Evolutionary conservation across 129 eudicot genomes (phyloP).

Genomic region (Calendula officinalis): DNA sequence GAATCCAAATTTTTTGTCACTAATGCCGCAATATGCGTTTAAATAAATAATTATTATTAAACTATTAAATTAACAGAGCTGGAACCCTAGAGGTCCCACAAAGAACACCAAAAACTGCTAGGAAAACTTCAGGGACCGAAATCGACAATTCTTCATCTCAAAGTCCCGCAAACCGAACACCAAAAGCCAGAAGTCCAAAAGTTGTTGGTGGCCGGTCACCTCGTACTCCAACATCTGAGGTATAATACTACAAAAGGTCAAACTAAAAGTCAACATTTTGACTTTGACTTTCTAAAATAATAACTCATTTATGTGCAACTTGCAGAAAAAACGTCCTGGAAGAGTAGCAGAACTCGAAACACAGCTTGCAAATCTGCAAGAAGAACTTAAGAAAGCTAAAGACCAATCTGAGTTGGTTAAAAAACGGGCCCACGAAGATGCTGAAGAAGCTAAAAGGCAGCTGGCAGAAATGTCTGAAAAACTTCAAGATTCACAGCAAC

Average conservation of each 20-base stretch:
- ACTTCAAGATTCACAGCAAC: constrained; percentile 71
- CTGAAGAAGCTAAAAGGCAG: constrained; percentile 75
- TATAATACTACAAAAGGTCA: constrained; percentile 16
- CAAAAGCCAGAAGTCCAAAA: constrained; percentile 61
- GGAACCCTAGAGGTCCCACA: constrained; percentile 58
- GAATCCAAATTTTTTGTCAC: background rate
- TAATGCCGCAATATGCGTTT: no score
- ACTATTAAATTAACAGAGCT: constrained; percentile 13
- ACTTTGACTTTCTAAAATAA: background rate
- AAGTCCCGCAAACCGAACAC: constrained; percentile 46
- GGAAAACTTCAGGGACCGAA: constrained; percentile 54
- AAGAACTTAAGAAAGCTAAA: constrained; percentile 71
- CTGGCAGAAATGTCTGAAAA: constrained; percentile 53
- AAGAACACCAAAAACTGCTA: constrained; percentile 51
- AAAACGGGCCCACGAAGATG: constrained; percentile 65
- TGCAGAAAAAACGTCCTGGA: constrained; percentile 64
- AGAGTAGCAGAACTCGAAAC: constrained; percentile 65
- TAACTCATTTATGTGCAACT: background rate
- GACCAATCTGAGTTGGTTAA: constrained; percentile 66
- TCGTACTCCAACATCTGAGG: constrained; percentile 67
- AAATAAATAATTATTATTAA: background rate
- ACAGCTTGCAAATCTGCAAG: constrained; percentile 75
- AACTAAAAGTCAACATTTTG: background rate
- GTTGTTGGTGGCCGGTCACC: constrained; percentile 55
- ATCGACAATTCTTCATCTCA: constrained; percentile 43